A percentile compares a stretch with the other conserved stretches of the same genome.
These are phyloP conservation scores for Solanum rostratum DNA, from an alignment of 257 asterid genomes.

Conservation along the genomic window DNA sequence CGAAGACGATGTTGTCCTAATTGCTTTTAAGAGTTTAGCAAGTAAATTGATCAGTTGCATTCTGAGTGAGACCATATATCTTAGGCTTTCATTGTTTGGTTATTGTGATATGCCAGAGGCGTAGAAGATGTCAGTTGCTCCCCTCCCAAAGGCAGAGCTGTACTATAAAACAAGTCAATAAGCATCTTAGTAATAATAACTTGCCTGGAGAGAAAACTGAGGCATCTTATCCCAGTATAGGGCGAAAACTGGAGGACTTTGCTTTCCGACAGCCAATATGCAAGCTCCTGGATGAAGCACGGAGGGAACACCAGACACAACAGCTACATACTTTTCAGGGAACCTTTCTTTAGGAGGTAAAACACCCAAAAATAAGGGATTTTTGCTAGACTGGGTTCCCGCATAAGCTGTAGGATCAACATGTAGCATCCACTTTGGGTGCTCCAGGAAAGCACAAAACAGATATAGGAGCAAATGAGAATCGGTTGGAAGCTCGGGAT, in stretches of 20 bases:
- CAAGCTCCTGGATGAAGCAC: slow-evolving; percentile 95
- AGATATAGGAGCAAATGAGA: slow-evolving; percentile 83
- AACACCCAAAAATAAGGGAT: slow-evolving; percentile 83
- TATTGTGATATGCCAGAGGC: neutral
- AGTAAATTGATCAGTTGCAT: neutral
- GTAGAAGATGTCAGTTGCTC: neutral
- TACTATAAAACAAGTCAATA: neutral
- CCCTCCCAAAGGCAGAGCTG: neutral
- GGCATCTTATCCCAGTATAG: slow-evolving; percentile 88
- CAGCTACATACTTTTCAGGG: slow-evolving; percentile 84
- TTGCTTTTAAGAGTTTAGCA: neutral
- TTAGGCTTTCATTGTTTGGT: neutral
- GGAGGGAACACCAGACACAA: slow-evolving; percentile 69
- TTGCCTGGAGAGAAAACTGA: slow-evolving; percentile 94
- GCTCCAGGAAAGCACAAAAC: slow-evolving; percentile 88
- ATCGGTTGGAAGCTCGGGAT: slow-evolving; percentile 71
- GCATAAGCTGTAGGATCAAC: slow-evolving; percentile 72
- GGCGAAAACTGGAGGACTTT: slow-evolving; percentile 72
- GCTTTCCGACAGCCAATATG: slow-evolving; percentile 80
- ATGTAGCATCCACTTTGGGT: slow-evolving; percentile 97
- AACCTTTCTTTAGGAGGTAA: slow-evolving; percentile 88
- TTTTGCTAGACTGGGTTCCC: slow-evolving; percentile 80
- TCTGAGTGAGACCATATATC: neutral
- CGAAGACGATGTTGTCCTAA: neutral
- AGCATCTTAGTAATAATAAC: neutral